Percentiles rank a stretch among this genome's conserved stretches.
These are phyloP conservation scores for Aspergillus wentii DNA, from an alignment of 495 filamentous ascomycete genomes.

Conservation along the genomic window DNA sequence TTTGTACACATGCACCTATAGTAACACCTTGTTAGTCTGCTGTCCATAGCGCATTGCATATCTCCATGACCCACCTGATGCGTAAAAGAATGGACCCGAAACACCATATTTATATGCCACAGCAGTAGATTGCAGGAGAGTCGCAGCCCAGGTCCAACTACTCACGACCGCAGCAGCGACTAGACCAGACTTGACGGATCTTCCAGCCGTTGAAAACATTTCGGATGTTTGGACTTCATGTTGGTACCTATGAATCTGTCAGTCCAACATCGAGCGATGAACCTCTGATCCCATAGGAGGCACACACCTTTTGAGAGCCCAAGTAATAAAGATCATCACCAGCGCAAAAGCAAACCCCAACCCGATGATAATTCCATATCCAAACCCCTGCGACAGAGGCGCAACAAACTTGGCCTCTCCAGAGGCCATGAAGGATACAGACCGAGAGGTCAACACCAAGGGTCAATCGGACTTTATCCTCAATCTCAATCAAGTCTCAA, in stretches of 20 bases:
- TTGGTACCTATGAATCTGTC: constrained; percentile 59
- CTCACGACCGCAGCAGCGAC: constrained; percentile 95
- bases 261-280: neutral
- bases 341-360: constrained; percentile 72
- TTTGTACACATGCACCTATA: constrained; percentile 50
- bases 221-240: constrained; percentile 93
- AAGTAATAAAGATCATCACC: constrained; percentile 77
- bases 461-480: neutral
- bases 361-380: constrained; percentile 81
- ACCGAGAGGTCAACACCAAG: no score
- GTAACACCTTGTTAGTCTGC: neutral
- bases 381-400: constrained; percentile 64
- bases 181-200: constrained; percentile 90
- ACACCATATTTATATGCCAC: constrained; percentile 93
- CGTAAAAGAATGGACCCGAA: constrained; percentile 91
- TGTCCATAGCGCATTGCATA: neutral
- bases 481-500: neutral
- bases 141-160: constrained; percentile 82
- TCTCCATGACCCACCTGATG: constrained; percentile 35
- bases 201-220: constrained; percentile 93
- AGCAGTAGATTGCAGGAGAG: constrained; percentile 66
- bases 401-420: constrained; percentile 31
- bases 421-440: constrained; percentile 6
- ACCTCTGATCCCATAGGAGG: neutral
- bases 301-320: constrained; percentile 60